A percentile compares a stretch with the other conserved stretches of the same genome.
Evolutionary conservation across 2,329 filamentous ascomycete species (phyloP).

Genomic region (Venturiaceae sp.): DNA sequence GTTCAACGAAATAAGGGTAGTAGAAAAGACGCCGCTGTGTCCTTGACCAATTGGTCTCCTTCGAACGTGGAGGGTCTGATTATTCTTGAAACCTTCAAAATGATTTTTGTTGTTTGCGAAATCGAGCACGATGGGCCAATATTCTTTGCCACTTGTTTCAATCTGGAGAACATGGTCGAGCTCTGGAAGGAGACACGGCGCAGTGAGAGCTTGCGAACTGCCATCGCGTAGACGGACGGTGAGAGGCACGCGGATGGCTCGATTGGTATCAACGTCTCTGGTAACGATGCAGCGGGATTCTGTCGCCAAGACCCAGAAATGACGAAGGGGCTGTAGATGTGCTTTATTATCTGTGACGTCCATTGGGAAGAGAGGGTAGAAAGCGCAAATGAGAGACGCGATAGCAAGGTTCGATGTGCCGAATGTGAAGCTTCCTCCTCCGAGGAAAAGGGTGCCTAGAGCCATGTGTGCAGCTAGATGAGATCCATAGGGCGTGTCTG

Average conservation of each 20-base stretch:
- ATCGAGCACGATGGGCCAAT: conserved; percentile 75
- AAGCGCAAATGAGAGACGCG: conserved; percentile 76
- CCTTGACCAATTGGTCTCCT: conserved; percentile 39
- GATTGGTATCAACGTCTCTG: conserved; percentile 75
- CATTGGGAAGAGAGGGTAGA: conserved; percentile 88
- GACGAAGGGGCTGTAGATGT: conserved; percentile 90
- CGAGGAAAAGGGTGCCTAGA: conserved; percentile 82
- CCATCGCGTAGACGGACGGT: conserved; percentile 48
- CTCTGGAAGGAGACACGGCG: conserved; percentile 54
- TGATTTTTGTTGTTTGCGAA: conserved; percentile 56
- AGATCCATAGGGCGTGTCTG: conserved; percentile 81
- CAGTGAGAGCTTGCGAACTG: conserved; percentile 25
- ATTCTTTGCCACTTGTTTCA: conserved; percentile 53
- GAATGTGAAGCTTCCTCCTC: conserved; percentile 86
- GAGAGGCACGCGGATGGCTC: conserved; percentile 66
- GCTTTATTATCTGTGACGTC: conserved; percentile 88
- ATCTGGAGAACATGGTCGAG: conserved; percentile 53
- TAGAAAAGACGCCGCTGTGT: conserved; percentile 47
- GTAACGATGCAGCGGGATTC: conserved; percentile 83
- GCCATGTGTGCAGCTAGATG: conserved; percentile 90
- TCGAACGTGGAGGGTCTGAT: conserved; percentile 66
- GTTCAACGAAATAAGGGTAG: conserved; percentile 65
- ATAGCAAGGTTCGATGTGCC: conserved; percentile 81
- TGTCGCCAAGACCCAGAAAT: conserved; percentile 92
- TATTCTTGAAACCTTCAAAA: conserved; percentile 52